A percentile compares a stretch with the other conserved stretches of the same genome.
These are phyloP conservation scores for Plasmodium inui DNA, from an alignment of 169 alveolate species.

Conservation along the genomic window DNA sequence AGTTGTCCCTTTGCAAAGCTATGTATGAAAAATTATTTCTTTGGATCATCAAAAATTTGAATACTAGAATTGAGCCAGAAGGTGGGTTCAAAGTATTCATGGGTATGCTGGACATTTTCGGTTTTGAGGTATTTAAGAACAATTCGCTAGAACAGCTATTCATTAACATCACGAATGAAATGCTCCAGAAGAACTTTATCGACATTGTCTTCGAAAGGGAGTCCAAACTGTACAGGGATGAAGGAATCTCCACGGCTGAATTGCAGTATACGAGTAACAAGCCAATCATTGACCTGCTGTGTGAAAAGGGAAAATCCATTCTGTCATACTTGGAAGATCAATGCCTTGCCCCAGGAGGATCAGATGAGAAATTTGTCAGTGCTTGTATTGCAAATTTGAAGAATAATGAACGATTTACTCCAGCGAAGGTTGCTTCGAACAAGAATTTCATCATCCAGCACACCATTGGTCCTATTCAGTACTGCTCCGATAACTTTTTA, in stretches of 20 bases:
- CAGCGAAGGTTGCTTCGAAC: constrained; percentile 90
- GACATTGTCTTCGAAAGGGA: constrained; percentile 96
- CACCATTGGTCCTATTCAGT: constrained; percentile 88
- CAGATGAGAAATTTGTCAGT: constrained; percentile 90
- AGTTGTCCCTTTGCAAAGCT: constrained; percentile 93
- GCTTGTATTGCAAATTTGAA: constrained; percentile 81
- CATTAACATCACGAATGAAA: constrained; percentile 97
- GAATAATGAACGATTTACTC: constrained; percentile 80
- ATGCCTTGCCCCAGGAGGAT: constrained; percentile 94
- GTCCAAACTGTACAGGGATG: constrained; percentile 86
- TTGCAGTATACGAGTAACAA: constrained; percentile 87
- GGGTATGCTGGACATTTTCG: constrained; percentile 97
- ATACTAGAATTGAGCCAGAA: constrained; percentile 92
- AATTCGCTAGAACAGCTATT: constrained; percentile 96
- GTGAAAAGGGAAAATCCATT: constrained; percentile 84
- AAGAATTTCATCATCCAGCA: constrained; percentile 87
- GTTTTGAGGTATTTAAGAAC: constrained; percentile 96
- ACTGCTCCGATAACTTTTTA: constrained; percentile 86
- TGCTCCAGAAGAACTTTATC: constrained; percentile 94
- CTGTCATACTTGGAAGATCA: constrained; percentile 91
- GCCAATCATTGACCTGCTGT: constrained; percentile 78
- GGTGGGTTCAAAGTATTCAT: constrained; percentile 89
- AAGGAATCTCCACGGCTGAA: constrained; percentile 90
- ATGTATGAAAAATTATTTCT: constrained; percentile 95
- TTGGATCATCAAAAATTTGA: constrained; percentile 95